Base-by-base conservation (phyloP, 73 alveolate genomes). In the Loxodes magnus region DNA sequence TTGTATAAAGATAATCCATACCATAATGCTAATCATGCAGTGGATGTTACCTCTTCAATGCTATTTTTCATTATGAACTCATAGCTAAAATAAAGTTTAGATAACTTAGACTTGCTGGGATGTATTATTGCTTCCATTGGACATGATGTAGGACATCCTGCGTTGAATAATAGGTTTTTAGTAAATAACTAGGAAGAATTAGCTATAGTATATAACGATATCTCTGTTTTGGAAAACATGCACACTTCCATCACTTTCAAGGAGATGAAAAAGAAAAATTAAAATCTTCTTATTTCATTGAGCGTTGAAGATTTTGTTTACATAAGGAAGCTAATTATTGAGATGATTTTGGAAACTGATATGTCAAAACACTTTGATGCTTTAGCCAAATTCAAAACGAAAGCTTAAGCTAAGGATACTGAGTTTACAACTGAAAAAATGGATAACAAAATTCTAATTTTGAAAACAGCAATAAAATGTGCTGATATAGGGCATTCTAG, bases 21-120 rank as follows among this genome's bases (percentile, higher is more conserved):
- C 27, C 59, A 46, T 24, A 46, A 46, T 24, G 59, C 59, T 10
- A 25, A 41, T 2, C 59, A 46, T 24, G 59, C 59, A 25, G 39
- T 41, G 22, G 59, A 46, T 24, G 59, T 46, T 10, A n/a, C 27
- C 43, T 41, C 22, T 46, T 25, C 16, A 12, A 1, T 46, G 0
- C 15, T 46, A 5, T 46, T 21, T 46, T 46, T 46, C 17, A 25
- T 7, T 24, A 10, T 38, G 6, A 22, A 38, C 31, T 38, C 52
- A 7, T 7, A 38, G 9, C 52, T 38, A 7, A 14, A 28, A 7
- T 14, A 38, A 12, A 14, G 31, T 10, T 5, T 38, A 5, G 19
- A 22, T 14, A 6, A 22, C 5, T 28, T 7, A 5, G 52, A 38
- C 5, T 38, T 28, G 5, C 9, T 12, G 6, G 21, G 9, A 5